Evolutionary conservation across 1,139 yeast species (phyloP).

Genomic region (Eremothecium sinecaudum): DNA sequence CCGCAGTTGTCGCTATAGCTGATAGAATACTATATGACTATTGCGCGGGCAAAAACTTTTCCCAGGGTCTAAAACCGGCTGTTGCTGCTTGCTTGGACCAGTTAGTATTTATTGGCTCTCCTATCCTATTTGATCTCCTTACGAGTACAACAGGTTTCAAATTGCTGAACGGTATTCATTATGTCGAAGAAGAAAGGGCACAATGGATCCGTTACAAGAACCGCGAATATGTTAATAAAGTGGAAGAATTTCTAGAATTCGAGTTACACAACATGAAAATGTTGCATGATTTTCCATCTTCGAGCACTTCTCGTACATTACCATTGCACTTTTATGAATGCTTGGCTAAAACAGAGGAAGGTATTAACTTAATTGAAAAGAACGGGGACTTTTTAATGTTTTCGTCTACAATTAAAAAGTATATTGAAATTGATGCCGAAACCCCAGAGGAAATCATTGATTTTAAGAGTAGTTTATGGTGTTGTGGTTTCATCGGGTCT

Average conservation of each 20-base stretch:
- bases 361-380: slow-evolving; percentile 43
- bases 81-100: slow-evolving; percentile 26
- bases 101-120: slow-evolving; percentile 31
- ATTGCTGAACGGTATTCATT: slow-evolving; percentile 42
- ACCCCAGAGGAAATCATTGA: slow-evolving; percentile 31
- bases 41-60: slow-evolving; percentile 33
- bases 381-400: slow-evolving; percentile 42
- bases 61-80: slow-evolving; percentile 17
- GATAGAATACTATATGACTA: slow-evolving; percentile 43
- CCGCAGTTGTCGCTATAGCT: slow-evolving; percentile 50
- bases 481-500: slow-evolving; percentile 74
- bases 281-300: slow-evolving; percentile 6
- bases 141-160: slow-evolving; percentile 49
- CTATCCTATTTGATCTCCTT: slow-evolving; percentile 44
- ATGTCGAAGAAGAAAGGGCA: slow-evolving; percentile 48
- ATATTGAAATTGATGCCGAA: slow-evolving; percentile 26
- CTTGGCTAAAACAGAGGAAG: slow-evolving; percentile 72
- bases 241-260: slow-evolving; percentile 34
- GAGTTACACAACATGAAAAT: slow-evolving; percentile 10
- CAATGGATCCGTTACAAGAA: slow-evolving; percentile 49
- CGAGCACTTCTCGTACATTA: slow-evolving; percentile 19
- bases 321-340: slow-evolving; percentile 75
- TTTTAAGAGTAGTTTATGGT: slow-evolving; percentile 76
- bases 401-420: slow-evolving; percentile 34
- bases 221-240: slow-evolving; percentile 41